Conservation (phyloP, 805 yeast species). For the Nakazawaea populi region DNA sequence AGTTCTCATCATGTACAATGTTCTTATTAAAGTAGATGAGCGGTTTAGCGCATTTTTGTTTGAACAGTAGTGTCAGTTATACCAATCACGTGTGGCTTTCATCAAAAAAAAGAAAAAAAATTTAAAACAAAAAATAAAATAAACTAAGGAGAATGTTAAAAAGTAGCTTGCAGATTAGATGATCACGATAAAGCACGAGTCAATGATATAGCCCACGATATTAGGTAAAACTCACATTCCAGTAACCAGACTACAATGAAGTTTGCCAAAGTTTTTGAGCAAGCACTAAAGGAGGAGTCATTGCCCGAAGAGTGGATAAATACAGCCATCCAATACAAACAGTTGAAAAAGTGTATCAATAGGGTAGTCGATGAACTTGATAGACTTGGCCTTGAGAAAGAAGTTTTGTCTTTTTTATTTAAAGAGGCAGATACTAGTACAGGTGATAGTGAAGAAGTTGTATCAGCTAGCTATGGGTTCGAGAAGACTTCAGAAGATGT, state of each 20-base stretch:
- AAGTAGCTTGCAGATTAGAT: no score
- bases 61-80: no score
- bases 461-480: constrained; percentile 36
- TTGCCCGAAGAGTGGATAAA: constrained; percentile 65
- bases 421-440: constrained; percentile 14
- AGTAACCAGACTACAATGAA: constrained; percentile 41
- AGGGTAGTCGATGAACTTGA: constrained; percentile 60
- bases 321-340: constrained; percentile 67
- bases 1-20: no score
- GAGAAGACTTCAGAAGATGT: constrained; percentile 19
- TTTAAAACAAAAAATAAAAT: no score
- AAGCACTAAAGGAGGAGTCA: constrained; percentile 51
- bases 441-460: constrained; percentile 28
- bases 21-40: no score
- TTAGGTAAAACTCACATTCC: neutral
- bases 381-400: constrained; percentile 48
- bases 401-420: constrained; percentile 21
- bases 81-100: no score
- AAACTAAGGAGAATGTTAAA: no score
- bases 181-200: neutral
- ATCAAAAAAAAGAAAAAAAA: no score
- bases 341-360: constrained; percentile 60
- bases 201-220: neutral
- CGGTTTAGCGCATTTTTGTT: no score
- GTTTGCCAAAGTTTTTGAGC: constrained; percentile 68